Conservation (phyloP, 208 protist genomes). For the Phytomonas sp. region DNA sequence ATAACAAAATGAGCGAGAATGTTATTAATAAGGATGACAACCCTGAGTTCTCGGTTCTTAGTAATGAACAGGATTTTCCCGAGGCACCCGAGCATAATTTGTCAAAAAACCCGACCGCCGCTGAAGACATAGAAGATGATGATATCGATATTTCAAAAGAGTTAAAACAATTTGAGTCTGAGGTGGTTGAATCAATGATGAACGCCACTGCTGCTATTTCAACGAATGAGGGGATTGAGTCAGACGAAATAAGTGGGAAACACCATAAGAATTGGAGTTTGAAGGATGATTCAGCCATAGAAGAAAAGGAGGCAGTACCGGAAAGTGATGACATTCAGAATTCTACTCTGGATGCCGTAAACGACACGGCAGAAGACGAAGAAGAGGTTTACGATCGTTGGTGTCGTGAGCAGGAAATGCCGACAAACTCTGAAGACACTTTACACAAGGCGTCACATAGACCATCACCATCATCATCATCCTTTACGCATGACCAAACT, state of each 20-base stretch:
- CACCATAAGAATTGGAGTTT: not conserved
- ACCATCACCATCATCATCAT: not conserved
- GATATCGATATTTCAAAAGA: slow-evolving; percentile 12
- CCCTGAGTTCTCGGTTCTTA: slow-evolving; percentile 16
- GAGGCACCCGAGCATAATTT: slow-evolving; percentile 37
- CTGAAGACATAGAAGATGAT: slow-evolving; percentile 29
- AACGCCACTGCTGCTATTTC: not conserved
- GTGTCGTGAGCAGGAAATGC: slow-evolving; percentile 9
- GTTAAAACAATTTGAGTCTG: not conserved
- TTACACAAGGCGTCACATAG: not conserved
- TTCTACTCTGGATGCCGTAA: slow-evolving; percentile 21
- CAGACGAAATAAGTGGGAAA: not conserved
- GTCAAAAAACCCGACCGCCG: slow-evolving; percentile 40
- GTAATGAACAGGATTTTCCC: slow-evolving; percentile 23
- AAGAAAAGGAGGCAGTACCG: not conserved
- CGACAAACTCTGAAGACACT: slow-evolving; percentile 8
- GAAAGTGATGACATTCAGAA: slow-evolving; percentile 12
- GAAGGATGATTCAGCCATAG: not conserved
- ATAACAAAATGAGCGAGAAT: slow-evolving; percentile 4
- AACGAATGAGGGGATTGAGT: not conserved
- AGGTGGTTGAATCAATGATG: not conserved
- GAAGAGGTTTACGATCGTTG: slow-evolving; percentile 15
- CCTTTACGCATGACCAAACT: not conserved
- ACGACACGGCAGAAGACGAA: slow-evolving; percentile 26
- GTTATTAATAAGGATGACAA: slow-evolving; percentile 4